These are phyloP conservation scores for Radiomyces spectabilis DNA, from an alignment of 192 early-diverging fungal species.

Conservation along the genomic window DNA sequence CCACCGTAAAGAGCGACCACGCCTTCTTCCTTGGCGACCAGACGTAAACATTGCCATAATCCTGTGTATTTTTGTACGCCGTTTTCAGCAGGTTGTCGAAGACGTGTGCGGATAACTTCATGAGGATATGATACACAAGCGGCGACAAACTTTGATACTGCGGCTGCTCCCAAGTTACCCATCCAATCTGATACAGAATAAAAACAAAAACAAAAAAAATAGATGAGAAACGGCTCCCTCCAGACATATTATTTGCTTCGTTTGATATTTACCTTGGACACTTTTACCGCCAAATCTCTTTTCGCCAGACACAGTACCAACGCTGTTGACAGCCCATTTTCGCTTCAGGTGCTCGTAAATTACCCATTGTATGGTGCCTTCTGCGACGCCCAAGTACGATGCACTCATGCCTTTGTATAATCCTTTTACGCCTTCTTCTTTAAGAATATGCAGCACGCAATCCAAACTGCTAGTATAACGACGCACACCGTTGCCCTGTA, in stretches of 20 bases:
- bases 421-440: constrained; percentile 74
- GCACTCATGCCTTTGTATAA: constrained; percentile 91
- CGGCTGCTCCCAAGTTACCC: constrained; percentile 79
- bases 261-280: constrained; percentile 12
- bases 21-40: constrained; percentile 75
- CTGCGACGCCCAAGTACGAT: constrained; percentile 79
- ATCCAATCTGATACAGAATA: constrained; percentile 51
- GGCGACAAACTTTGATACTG: constrained; percentile 79
- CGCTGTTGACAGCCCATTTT: background rate
- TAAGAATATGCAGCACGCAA: constrained; percentile 59
- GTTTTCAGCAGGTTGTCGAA: constrained; percentile 72
- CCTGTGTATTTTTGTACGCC: constrained; percentile 73
- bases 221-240: background rate
- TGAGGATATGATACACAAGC: constrained; percentile 91
- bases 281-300: constrained; percentile 11
- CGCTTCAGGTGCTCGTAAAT: constrained; percentile 92
- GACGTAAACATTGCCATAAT: constrained; percentile 43
- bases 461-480: constrained; percentile 73
- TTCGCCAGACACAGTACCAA: background rate
- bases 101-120: constrained; percentile 87
- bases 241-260: background rate
- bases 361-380: constrained; percentile 93
- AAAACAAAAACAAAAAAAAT: background rate
- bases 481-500: constrained; percentile 46
- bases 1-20: constrained; percentile 85